Conservation (phyloP, 2,329 filamentous ascomycete genomes). For the Cercospora sp. region DNA sequence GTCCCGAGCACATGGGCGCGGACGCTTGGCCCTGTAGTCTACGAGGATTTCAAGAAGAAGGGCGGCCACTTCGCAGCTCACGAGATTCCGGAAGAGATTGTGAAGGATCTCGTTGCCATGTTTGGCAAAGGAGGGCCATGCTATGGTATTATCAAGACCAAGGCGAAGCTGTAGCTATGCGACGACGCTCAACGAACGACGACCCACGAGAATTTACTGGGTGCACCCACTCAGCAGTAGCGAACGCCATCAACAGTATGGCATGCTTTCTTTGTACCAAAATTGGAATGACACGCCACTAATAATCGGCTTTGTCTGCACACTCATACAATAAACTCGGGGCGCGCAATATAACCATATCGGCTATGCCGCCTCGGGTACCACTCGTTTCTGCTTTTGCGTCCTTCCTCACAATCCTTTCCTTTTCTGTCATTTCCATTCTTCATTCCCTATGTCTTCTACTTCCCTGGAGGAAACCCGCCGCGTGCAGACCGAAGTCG, state of each 20-base stretch:
- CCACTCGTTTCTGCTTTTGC: neutral
- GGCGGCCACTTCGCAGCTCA: slow-evolving; percentile 63
- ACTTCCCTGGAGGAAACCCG: neutral
- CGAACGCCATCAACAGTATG: neutral
- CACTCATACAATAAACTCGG: neutral
- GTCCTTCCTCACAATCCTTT: neutral
- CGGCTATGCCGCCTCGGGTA: neutral
- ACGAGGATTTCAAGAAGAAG: slow-evolving; percentile 50
- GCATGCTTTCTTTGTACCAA: neutral
- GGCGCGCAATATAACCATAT: neutral
- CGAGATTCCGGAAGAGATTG: slow-evolving; percentile 37
- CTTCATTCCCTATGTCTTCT: neutral
- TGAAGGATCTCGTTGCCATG: slow-evolving; percentile 24
- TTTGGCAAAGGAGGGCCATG: slow-evolving; percentile 27
- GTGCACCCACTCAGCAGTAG: neutral
- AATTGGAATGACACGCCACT: neutral
- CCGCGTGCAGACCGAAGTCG: neutral
- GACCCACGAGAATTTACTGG: neutral
- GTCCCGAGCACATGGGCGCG: slow-evolving; percentile 57
- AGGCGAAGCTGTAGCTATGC: slow-evolving; percentile 18
- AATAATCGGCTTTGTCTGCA: neutral
- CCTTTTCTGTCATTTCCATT: neutral
- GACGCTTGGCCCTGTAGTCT: slow-evolving; percentile 61
- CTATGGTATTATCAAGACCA: slow-evolving; percentile 22
- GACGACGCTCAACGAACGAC: neutral